A percentile compares a stretch with the other conserved stretches of the same genome.
These are phyloP conservation scores for Babjeviella inositovora DNA, from an alignment of 805 yeast genomes.

Conservation along the genomic window DNA sequence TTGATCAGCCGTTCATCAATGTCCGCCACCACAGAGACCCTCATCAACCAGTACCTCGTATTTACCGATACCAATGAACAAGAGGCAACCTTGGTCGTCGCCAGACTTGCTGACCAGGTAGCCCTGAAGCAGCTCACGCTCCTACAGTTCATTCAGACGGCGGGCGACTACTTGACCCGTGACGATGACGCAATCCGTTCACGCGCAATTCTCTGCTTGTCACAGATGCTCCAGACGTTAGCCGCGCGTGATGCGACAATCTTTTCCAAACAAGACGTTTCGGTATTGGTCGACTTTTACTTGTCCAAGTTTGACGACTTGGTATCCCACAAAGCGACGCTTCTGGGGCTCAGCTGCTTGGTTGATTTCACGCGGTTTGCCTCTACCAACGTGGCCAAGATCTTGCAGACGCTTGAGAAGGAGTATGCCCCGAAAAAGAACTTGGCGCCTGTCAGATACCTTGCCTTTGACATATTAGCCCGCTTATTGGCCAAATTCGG, in stretches of 20 bases:
- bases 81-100: background rate
- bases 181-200: constrained; percentile 21
- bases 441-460: constrained; percentile 46
- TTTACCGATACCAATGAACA: no score
- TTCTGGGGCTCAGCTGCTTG: constrained; percentile 36
- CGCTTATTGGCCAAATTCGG: constrained; percentile 13
- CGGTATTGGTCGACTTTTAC: constrained; percentile 39
- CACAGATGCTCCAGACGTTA: constrained; percentile 13
- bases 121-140: constrained; percentile 10
- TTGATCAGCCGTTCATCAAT: no score
- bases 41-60: no score
- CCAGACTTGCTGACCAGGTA: background rate
- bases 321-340: constrained; percentile 29
- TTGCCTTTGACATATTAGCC: constrained; percentile 34
- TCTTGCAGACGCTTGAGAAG: constrained; percentile 18
- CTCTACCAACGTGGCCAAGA: constrained; percentile 12
- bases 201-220: constrained; percentile 22
- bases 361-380: constrained; percentile 32
- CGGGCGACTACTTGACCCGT: constrained; percentile 33
- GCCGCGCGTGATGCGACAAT: constrained; percentile 7
- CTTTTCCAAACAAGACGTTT: constrained; percentile 25
- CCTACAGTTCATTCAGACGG: constrained; percentile 20
- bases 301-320: constrained; percentile 54
- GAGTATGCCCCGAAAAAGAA: constrained; percentile 38
- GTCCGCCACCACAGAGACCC: no score